phyloP scores from a whole-genome alignment of 2,329 filamentous ascomycete species.

The Microcyclospora pomicola region DNA sequence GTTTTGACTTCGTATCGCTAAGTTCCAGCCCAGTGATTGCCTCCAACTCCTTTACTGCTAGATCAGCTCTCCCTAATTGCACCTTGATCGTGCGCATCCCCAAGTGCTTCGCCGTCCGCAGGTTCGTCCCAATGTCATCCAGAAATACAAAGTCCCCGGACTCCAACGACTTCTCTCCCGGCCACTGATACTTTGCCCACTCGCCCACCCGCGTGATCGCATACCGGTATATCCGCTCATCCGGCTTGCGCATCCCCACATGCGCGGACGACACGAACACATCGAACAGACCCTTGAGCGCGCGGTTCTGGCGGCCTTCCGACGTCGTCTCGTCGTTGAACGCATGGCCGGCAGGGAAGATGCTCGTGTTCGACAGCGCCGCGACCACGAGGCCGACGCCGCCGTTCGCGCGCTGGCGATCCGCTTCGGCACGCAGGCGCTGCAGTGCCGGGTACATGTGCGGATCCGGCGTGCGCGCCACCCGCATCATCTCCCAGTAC shows the following conservation, averaged over 20 bases:
- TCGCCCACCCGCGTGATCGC: conserved; percentile 54
- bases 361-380: conserved; percentile 79
- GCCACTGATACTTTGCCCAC: conserved; percentile 41
- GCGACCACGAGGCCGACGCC: conserved; percentile 51
- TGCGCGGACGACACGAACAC: conserved; percentile 80
- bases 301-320: conserved; percentile 26
- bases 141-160: conserved; percentile 67
- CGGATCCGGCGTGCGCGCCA: conserved; percentile 58
- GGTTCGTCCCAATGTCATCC: conserved; percentile 88
- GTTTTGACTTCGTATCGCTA: conserved; percentile 28
- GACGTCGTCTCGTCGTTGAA: conserved; percentile 40
- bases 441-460: conserved; percentile 77
- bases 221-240: conserved; percentile 64
- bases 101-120: conserved; percentile 60
- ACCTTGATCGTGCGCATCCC: conserved; percentile 83
- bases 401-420: conserved; percentile 9
- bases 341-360: conserved; percentile 63
- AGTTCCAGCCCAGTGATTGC: conserved; percentile 54
- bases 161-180: conserved; percentile 40
- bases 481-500: conserved; percentile 84
- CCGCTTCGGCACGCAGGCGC: conserved; percentile 39
- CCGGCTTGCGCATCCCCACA: conserved; percentile 76
- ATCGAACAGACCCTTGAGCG: conserved; percentile 60
- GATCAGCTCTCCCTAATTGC: conserved; percentile 57
- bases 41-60: conserved; percentile 75